A percentile compares a stretch with the other conserved stretches of the same genome.
These are phyloP conservation scores for Lachnellula cervina DNA, from an alignment of 2,329 filamentous ascomycete genomes.

Conservation along the genomic window DNA sequence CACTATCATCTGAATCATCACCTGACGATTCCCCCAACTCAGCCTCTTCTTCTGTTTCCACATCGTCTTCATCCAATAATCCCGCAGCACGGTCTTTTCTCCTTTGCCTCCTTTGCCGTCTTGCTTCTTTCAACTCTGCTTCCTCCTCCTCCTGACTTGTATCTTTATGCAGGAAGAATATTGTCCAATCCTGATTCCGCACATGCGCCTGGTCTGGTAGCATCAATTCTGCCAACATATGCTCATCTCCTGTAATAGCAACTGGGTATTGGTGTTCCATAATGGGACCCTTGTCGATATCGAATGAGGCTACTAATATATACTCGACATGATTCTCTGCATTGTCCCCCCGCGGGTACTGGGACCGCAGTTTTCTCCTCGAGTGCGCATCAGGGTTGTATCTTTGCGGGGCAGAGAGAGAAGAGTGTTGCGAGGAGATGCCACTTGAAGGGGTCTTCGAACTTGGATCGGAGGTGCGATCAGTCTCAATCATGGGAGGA, in stretches of 20 bases:
- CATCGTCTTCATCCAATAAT: conserved; percentile 40
- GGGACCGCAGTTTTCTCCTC: conserved; percentile 59
- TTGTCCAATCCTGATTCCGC: conserved; percentile 95
- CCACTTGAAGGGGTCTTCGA: conserved; percentile 57
- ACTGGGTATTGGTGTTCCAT: conserved; percentile 99
- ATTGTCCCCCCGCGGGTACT: conserved; percentile 66
- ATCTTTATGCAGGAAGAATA: conserved; percentile 98
- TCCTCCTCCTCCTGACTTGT: conserved; percentile 79
- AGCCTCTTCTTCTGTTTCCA: conserved; percentile 41
- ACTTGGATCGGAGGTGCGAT: conserved; percentile 55
- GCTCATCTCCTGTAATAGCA: conserved; percentile 92
- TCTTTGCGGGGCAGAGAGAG: conserved; percentile 49
- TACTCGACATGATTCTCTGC: conserved; percentile 96
- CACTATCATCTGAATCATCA: conserved; percentile 51
- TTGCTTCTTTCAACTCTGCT: conserved; percentile 56
- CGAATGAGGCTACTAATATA: conserved; percentile 94
- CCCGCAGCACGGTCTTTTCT: conserved; percentile 48
- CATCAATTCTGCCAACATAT: conserved; percentile 98
- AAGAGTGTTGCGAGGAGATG: conserved; percentile 55
- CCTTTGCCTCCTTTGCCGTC: conserved; percentile 46
- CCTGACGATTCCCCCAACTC: conserved; percentile 45
- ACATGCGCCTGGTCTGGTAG: conserved; percentile 94
- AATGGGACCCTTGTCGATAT: conserved; percentile 90
- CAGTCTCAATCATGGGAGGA: conserved; percentile 41
- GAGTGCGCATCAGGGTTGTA: conserved; percentile 47